A percentile compares a stretch with the other conserved stretches of the same genome.
phyloP scores from a whole-genome alignment of 495 filamentous ascomycete species.

The Daldinia loculata region DNA sequence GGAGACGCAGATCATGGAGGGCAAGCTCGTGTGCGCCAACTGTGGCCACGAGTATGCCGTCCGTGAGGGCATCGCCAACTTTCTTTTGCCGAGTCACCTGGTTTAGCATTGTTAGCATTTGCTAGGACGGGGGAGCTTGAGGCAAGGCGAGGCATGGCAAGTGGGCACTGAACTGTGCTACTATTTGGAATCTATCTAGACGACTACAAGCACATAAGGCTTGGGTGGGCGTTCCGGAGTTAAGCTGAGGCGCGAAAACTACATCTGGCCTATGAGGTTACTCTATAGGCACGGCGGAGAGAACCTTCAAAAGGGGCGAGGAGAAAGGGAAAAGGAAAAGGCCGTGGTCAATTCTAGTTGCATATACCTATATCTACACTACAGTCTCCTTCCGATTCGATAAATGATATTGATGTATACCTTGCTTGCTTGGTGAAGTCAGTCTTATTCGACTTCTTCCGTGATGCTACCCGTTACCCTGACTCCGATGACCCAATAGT shows the following conservation, averaged over 20 bases:
- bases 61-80: conserved; percentile 95
- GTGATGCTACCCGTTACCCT: conserved; percentile 39
- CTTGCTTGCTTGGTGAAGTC: conserved; percentile 5
- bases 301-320: not conserved
- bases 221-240: conserved; percentile 35
- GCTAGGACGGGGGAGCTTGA: not conserved
- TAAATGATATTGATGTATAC: conserved; percentile 20
- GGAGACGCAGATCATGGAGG: conserved; percentile 88
- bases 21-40: conserved; percentile 87
- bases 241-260: not conserved
- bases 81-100: conserved; percentile 90
- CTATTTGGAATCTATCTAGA: not conserved
- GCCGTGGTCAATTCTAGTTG: conserved; percentile 31
- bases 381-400: conserved; percentile 33
- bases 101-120: conserved; percentile 55
- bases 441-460: conserved; percentile 31
- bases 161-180: not conserved
- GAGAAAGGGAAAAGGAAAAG: not conserved
- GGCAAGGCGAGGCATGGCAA: too few relatives aligned
- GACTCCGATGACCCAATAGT: conserved; percentile 44
- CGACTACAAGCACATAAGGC: not conserved
- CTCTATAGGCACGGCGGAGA: not conserved
- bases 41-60: conserved; percentile 94
- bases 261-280: not conserved
- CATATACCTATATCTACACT: conserved; percentile 34